Percentiles rank a stretch among this genome's conserved stretches.
Evolutionary conservation across 2,329 filamentous ascomycete genomes (phyloP).

Genomic region (Tolypocladium amazonense): DNA sequence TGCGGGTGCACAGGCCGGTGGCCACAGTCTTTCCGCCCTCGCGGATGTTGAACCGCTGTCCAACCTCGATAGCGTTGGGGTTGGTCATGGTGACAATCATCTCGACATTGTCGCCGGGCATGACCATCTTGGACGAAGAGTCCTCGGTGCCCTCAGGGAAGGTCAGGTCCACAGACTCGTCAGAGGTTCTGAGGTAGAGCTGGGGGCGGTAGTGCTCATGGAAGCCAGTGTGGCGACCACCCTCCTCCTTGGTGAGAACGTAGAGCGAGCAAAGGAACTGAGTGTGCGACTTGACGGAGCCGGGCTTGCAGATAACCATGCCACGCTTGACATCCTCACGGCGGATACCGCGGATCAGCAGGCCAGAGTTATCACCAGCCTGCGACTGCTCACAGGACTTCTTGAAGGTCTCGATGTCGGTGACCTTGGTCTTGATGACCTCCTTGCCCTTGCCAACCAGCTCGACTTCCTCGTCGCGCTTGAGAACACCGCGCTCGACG

Average conservation of each 20-base stretch:
- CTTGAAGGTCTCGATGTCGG: conserved; percentile 99
- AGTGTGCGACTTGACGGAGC: conserved; percentile 72
- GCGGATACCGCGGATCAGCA: conserved; percentile 89
- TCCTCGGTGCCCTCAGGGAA: conserved; percentile 82
- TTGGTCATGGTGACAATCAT: conserved; percentile 82
- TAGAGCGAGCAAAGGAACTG: conserved; percentile 96
- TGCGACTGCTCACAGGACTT: conserved; percentile 96
- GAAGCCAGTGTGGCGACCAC: conserved; percentile 94
- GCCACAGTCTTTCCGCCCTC: conserved; percentile 89
- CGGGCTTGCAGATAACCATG: conserved; percentile 85
- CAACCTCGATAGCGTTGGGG: conserved; percentile 78
- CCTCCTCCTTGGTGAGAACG: conserved; percentile 94
- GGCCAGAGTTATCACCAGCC: conserved; percentile 95
- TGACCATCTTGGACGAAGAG: conserved; percentile 66
- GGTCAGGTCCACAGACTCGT: conserved; percentile 65
- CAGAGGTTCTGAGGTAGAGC: conserved; percentile 89
- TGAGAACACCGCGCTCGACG: conserved; percentile 90
- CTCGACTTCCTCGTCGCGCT: conserved; percentile 92
- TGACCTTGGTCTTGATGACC: conserved; percentile 96
- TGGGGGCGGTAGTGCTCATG: conserved; percentile 93
- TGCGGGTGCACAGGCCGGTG: conserved; percentile 71
- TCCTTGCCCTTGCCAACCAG: conserved; percentile 76
- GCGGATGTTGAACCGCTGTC: conserved; percentile 96
- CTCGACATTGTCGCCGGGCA: conserved; percentile 98
- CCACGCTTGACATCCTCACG: conserved; percentile 90